Conservation (phyloP, 805 yeast species). For the Sugiyamaella chiloensis region DNA sequence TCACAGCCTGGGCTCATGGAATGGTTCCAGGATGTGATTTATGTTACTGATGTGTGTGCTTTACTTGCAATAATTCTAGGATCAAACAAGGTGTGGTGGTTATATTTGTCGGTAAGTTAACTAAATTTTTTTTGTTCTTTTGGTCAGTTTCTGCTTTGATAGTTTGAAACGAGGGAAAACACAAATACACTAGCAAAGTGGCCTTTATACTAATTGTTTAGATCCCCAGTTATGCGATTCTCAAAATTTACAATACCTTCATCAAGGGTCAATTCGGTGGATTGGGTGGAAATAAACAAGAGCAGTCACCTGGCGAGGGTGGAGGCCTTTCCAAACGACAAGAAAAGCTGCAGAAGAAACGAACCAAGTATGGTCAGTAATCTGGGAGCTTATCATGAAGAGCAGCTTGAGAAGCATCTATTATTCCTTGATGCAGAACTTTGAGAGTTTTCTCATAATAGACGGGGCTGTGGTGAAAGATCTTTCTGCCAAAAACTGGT, state of each 20-base stretch:
- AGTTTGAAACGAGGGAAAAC: neutral
- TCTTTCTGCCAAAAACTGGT: slow-evolving; percentile 33
- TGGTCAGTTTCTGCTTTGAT: neutral
- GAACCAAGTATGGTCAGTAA: slow-evolving; percentile 2
- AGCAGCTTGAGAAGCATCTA: slow-evolving; percentile 31
- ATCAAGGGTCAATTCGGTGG: slow-evolving; percentile 29
- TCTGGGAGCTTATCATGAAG: no score
- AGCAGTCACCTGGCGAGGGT: slow-evolving; percentile 13
- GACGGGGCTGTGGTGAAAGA: slow-evolving; percentile 35
- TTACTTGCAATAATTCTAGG: slow-evolving; percentile 54
- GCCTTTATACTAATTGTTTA: slow-evolving; percentile 7
- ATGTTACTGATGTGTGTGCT: slow-evolving; percentile 59
- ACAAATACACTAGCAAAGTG: no score
- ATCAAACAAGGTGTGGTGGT: slow-evolving; percentile 56
- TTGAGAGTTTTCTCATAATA: slow-evolving; percentile 33
- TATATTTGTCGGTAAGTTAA: slow-evolving; percentile 38
- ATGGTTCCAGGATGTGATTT: slow-evolving; percentile 67
- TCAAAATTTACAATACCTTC: slow-evolving; percentile 44
- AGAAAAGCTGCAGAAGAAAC: slow-evolving; percentile 38
- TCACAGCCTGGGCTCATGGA: slow-evolving; percentile 63
- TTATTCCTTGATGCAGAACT: slow-evolving; percentile 29
- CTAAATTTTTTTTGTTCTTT: no score
- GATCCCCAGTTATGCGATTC: slow-evolving; percentile 52
- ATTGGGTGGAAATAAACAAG: slow-evolving; percentile 11
- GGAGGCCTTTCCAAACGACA: slow-evolving; percentile 36